These are phyloP conservation scores for Amniculicola lignicola DNA, from an alignment of 495 filamentous ascomycete species.

Conservation along the genomic window DNA sequence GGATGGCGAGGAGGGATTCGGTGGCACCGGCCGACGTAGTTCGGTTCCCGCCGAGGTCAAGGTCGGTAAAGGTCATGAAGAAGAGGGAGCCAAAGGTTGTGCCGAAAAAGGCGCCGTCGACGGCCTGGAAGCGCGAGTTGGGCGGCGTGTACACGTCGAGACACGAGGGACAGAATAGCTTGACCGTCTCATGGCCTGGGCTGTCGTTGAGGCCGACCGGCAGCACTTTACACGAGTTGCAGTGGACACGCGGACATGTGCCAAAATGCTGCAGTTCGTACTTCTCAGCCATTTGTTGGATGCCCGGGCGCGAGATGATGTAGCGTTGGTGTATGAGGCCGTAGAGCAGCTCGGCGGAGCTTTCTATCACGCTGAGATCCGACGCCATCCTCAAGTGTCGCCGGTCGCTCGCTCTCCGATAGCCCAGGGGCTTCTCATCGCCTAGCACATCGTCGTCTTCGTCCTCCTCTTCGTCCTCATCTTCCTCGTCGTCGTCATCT, in stretches of 20 bases:
- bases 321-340: slow-evolving; percentile 97
- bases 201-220: slow-evolving; percentile 91
- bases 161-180: slow-evolving; percentile 95
- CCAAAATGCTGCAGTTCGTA: slow-evolving; percentile 96
- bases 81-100: slow-evolving; percentile 93
- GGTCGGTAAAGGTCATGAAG: slow-evolving; percentile 96
- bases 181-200: slow-evolving; percentile 94
- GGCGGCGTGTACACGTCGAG: slow-evolving; percentile 96
- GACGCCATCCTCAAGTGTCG: slow-evolving; percentile 83
- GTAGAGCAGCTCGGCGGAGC: slow-evolving; percentile 94
- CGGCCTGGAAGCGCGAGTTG: slow-evolving; percentile 93
- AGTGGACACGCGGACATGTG: slow-evolving; percentile 84
- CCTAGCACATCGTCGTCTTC: slow-evolving; percentile 53
- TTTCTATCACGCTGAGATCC: slow-evolving; percentile 92
- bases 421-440: slow-evolving; percentile 45
- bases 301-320: slow-evolving; percentile 94
- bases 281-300: slow-evolving; percentile 98
- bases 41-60: slow-evolving; percentile 58
- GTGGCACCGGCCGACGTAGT: slow-evolving; percentile 14
- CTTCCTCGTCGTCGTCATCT: slow-evolving; percentile 79
- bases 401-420: slow-evolving; percentile 61
- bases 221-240: slow-evolving; percentile 79
- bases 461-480: slow-evolving; percentile 70
- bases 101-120: slow-evolving; percentile 98
- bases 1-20: slow-evolving; percentile 27